phyloP scores from a whole-genome alignment of 768 basidiomycete genomes.

The Gloeopeniophorella convolvens region DNA sequence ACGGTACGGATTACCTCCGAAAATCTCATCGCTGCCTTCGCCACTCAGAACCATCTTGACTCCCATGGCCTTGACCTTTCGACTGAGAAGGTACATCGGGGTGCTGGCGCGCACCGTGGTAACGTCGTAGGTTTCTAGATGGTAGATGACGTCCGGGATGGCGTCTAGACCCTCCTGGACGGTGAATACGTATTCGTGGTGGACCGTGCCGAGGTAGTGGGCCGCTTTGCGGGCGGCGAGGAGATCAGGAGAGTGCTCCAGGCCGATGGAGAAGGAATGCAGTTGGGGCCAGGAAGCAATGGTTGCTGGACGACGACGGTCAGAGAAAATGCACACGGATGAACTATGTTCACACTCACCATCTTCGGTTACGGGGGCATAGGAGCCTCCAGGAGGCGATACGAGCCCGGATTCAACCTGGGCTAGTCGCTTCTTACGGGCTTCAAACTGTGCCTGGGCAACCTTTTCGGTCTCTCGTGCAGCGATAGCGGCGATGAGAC shows the following conservation, averaged over 20 bases:
- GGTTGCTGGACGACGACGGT: slow-evolving; percentile 40
- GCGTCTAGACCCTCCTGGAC: slow-evolving; percentile 98
- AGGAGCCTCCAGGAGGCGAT: slow-evolving; percentile 37
- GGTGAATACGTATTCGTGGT: slow-evolving; percentile 97
- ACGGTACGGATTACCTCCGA: slow-evolving; percentile 59
- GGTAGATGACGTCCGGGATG: slow-evolving; percentile 94
- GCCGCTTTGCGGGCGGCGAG: slow-evolving; percentile 92
- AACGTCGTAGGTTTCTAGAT: slow-evolving; percentile 98
- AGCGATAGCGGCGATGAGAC: slow-evolving; percentile 92
- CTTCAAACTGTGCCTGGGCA: slow-evolving; percentile 67
- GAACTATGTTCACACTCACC: slow-evolving; percentile 33
- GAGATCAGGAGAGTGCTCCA: slow-evolving; percentile 92
- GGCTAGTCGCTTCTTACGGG: slow-evolving; percentile 53
- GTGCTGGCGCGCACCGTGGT: slow-evolving; percentile 97
- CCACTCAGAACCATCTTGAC: slow-evolving; percentile 99
- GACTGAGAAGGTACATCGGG: slow-evolving; percentile 96
- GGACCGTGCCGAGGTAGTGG: slow-evolving; percentile 86
- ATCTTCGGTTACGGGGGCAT: slow-evolving; percentile 41
- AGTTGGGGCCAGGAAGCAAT: slow-evolving; percentile 90
- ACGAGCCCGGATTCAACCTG: slow-evolving; percentile 50
- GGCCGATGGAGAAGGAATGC: slow-evolving; percentile 96
- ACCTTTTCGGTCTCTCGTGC: slow-evolving; percentile 93
- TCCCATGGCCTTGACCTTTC: slow-evolving; percentile 99
- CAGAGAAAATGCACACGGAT: background rate
- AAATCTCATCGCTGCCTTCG: slow-evolving; percentile 96